Percentiles rank a stretch among this genome's conserved stretches.
These are phyloP conservation scores for Didymella sp. DNA, from an alignment of 2,329 filamentous ascomycete genomes.

Conservation along the genomic window DNA sequence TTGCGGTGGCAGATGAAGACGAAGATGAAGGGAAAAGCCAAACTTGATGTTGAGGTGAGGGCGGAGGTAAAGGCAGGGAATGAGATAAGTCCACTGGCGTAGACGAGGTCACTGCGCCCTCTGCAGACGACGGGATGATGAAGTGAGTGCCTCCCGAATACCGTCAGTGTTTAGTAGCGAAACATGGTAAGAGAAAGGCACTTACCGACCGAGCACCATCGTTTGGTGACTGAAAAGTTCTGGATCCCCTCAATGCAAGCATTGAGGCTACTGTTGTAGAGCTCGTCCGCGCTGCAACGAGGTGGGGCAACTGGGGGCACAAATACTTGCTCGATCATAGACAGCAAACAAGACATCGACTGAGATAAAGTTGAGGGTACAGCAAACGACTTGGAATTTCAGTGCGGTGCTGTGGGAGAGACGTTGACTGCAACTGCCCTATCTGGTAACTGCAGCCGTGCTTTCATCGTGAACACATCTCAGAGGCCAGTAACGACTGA, in stretches of 20 bases:
- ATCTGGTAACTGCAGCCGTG: not conserved
- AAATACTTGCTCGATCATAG: slow-evolving; percentile 20
- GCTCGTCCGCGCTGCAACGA: slow-evolving; percentile 19
- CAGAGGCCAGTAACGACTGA: not conserved
- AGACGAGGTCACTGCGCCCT: not conserved
- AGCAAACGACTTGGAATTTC: not conserved
- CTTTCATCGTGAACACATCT: not conserved
- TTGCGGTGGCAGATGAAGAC: not conserved
- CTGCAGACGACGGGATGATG: not conserved
- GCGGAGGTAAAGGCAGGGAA: slow-evolving; percentile 15
- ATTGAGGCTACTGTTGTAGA: slow-evolving; percentile 22
- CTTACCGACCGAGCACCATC: slow-evolving; percentile 2
- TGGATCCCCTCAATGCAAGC: slow-evolving; percentile 30
- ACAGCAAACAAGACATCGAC: not conserved
- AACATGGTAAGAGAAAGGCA: not conserved
- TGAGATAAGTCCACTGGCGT: not conserved
- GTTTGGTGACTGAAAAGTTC: slow-evolving; percentile 20
- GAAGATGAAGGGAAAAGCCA: not conserved
- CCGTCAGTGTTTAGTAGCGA: slow-evolving; percentile 1
- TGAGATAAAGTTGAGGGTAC: too few species aligned
- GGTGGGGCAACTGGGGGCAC: not conserved
- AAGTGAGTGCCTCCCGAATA: slow-evolving; percentile 4
- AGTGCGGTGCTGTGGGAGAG: not conserved
- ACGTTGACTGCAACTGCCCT: not conserved
- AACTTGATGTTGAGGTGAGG: slow-evolving; percentile 11